A percentile compares a stretch with the other conserved stretches of the same genome.
Conservation (phyloP, 768 basidiomycete species). For the Lactarius pseudohatsudake region DNA sequence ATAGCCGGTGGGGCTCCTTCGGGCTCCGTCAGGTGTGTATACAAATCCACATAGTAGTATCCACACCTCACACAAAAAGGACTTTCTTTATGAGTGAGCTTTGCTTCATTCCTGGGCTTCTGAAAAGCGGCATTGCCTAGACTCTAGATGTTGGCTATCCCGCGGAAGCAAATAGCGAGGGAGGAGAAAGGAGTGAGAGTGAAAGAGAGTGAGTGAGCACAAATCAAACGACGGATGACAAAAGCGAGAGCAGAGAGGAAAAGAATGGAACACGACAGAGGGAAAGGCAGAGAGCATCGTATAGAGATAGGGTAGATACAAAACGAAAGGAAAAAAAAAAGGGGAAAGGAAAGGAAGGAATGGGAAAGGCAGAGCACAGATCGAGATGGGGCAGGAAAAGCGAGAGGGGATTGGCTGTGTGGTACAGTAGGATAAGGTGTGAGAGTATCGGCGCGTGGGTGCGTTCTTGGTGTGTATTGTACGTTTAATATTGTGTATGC, state of each 20-base stretch:
- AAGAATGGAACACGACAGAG: background rate
- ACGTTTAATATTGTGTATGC: slow-evolving; percentile 16
- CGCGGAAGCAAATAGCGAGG: slow-evolving; percentile 7
- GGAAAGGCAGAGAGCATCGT: background rate
- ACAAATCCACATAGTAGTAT: background rate
- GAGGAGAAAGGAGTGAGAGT: background rate
- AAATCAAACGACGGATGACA: slow-evolving; percentile 13
- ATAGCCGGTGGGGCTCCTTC: background rate
- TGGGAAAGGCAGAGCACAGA: slow-evolving; percentile 21
- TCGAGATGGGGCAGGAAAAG: slow-evolving; percentile 9
- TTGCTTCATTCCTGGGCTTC: slow-evolving; percentile 9
- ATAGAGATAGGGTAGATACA: slow-evolving; percentile 9
- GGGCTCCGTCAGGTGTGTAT: background rate
- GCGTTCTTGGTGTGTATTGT: slow-evolving; percentile 15
- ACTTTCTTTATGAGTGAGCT: background rate
- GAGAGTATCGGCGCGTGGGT: slow-evolving; percentile 15
- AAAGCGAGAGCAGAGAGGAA: slow-evolving; percentile 15
- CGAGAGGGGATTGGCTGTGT: slow-evolving; percentile 2
- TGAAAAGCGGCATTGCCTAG: slow-evolving; percentile 16
- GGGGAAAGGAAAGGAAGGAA: background rate
- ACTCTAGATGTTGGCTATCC: slow-evolving; percentile 17
- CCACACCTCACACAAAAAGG: slow-evolving; percentile 1
- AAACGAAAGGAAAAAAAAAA: slow-evolving; percentile 18
- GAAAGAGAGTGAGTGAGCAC: slow-evolving; percentile 16
- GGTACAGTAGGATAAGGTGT: slow-evolving; percentile 22